These are phyloP conservation scores for Rhizopogon vinicolor DNA, from an alignment of 768 basidiomycete species.

Conservation along the genomic window DNA sequence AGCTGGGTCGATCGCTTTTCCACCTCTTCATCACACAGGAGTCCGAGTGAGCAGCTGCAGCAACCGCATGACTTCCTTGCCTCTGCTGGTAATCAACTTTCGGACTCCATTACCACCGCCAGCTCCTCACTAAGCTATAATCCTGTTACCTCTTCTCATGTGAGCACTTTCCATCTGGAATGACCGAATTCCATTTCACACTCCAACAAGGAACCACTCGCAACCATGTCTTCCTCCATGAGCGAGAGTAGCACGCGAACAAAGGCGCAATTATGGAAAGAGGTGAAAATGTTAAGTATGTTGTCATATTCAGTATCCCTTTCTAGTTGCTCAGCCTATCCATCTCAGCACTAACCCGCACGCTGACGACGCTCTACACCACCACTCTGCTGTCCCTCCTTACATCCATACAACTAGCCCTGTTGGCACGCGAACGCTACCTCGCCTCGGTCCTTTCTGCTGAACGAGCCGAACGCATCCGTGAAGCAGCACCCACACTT, in stretches of 20 bases:
- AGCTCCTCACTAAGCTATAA: conserved; percentile 30
- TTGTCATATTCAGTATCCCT: background rate
- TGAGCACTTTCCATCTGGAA: background rate
- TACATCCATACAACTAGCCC: conserved; percentile 79
- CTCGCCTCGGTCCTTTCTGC: conserved; percentile 59
- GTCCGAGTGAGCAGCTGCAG: conserved; percentile 2
- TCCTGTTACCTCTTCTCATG: background rate
- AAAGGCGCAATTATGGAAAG: conserved; percentile 88
- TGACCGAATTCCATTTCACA: background rate
- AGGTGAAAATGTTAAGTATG: conserved; percentile 84
- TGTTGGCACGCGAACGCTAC: conserved; percentile 81
- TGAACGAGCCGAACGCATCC: conserved; percentile 55
- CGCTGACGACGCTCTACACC: conserved; percentile 83
- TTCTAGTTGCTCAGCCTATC: conserved; percentile 1
- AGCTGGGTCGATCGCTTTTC: conserved; percentile 45
- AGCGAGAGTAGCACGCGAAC: conserved; percentile 33
- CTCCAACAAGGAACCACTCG: background rate
- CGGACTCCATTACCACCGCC: conserved; percentile 36
- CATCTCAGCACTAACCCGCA: conserved; percentile 74
- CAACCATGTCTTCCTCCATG: conserved; percentile 2
- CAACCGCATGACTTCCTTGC: conserved; percentile 8
- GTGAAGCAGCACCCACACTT: conserved; percentile 30
- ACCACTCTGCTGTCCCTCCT: conserved; percentile 82
- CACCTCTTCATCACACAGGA: background rate
- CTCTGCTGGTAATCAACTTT: conserved; percentile 20